Evolutionary conservation across 768 basidiomycete genomes (phyloP), one percentile per base, ranked within the genome.

Genomic region (Porpolomopsis calyptriformis): DNA sequence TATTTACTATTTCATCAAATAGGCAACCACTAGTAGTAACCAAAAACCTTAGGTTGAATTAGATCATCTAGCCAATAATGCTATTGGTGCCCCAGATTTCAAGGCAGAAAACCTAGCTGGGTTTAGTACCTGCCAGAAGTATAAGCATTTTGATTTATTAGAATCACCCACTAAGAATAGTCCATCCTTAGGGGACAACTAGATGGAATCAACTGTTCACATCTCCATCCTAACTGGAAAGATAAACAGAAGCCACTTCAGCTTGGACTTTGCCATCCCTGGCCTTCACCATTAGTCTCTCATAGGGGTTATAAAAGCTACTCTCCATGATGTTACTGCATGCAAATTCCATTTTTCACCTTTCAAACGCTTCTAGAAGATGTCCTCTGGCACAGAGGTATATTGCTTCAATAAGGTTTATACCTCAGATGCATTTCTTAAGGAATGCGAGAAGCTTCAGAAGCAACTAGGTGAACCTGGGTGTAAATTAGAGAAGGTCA

Each of bases 211-310:
- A 2, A 29, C 16, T 20, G 51, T 53, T 16, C 38, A 16, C 39
- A 62, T 49, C 5, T 39, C 22, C 18, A 52, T 52, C 4, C 56
- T 55, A 2, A 49, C 44, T 40, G 48, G 49, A 2, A 52, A 46
- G 23, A 53, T 48, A 20, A 23, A 45, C 10, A 14, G 10, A 6
- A 24, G 41, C 1, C 52, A 59, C 19, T 49, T 24, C 0, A 42
- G 25, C 1, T 53, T 54, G 10, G 60, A 6, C 11, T 58, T 64
- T 36, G 31, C 48, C 1, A 57, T 68, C 1, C 29, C 50, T 0
- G 58, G 58, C 0, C 49, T 70, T 9, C 53, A 56, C 38, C 48
- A 60, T 46, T 57, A 62, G 0, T 43, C 41, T 0, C 45, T 66
- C 3, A 38, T 55, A 1, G 52, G 56, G 4, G 53, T 64, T 12